These are phyloP conservation scores for Solanum hybrid DNA, from an alignment of 305 asterid species.

Conservation along the genomic window DNA sequence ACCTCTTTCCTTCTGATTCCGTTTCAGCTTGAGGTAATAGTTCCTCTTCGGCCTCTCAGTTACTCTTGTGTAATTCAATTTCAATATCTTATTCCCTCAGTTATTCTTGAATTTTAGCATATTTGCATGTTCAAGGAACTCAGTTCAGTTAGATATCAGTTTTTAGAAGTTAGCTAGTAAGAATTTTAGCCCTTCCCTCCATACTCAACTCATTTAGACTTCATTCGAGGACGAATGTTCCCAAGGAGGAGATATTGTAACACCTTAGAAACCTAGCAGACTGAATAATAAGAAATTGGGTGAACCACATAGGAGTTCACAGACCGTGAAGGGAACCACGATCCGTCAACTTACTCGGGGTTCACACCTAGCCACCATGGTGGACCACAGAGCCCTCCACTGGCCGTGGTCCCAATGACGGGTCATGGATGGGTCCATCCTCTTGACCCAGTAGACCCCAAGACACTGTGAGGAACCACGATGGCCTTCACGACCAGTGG, in stretches of 20 bases:
- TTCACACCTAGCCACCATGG: background rate
- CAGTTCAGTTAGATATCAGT: background rate
- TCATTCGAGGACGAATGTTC: background rate
- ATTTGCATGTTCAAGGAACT: background rate
- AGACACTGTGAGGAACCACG: background rate
- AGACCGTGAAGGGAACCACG: background rate
- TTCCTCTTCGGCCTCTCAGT: background rate
- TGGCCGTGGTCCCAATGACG: background rate
- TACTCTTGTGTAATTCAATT: background rate
- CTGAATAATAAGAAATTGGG: background rate
- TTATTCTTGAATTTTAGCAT: background rate
- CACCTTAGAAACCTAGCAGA: background rate
- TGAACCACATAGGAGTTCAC: background rate
- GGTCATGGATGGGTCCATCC: background rate
- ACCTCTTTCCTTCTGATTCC: background rate
- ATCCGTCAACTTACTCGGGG: background rate
- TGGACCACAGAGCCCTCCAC: background rate
- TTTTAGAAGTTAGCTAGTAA: background rate
- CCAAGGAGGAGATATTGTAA: background rate
- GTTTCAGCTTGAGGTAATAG: background rate
- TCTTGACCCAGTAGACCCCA: background rate
- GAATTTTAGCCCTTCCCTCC: background rate
- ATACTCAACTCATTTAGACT: background rate
- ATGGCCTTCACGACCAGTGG: background rate
- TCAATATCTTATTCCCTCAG: background rate